Conservation (phyloP, 148 eudicot species). For the Rhododendron henanense region DNA sequence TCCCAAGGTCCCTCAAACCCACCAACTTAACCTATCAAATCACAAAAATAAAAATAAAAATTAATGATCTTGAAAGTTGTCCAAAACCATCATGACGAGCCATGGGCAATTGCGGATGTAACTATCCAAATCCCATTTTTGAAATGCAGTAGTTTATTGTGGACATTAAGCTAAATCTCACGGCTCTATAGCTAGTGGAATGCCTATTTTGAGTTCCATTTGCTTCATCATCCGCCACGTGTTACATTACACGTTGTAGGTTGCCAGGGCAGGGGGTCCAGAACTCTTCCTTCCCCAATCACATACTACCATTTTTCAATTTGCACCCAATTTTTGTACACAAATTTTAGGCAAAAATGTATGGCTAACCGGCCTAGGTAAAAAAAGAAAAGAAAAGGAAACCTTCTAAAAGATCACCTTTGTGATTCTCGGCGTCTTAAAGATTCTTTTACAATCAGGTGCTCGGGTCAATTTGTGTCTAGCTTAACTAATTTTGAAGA, state of each 20-base stretch:
- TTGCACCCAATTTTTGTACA: not conserved
- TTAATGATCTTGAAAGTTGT: not conserved
- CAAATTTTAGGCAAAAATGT: not conserved
- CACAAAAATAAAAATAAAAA: not conserved
- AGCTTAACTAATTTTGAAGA: too few relatives aligned
- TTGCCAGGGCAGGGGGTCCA: not conserved
- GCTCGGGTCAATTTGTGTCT: too few relatives aligned
- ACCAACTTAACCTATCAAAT: not conserved
- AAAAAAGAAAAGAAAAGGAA: too few relatives aligned
- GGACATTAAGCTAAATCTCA: not conserved
- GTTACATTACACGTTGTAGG: conserved; percentile 7
- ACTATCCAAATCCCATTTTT: not conserved
- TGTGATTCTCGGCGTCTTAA: too few relatives aligned
- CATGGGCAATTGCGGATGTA: conserved; percentile 1
- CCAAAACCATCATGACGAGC: not conserved
- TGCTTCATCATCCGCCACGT: conserved; percentile 10
- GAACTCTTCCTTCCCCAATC: not conserved
- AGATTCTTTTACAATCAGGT: too few relatives aligned
- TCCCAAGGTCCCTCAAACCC: too few relatives aligned
- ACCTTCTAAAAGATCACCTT: too few relatives aligned
- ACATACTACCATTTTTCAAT: not conserved
- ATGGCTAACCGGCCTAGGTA: not conserved
- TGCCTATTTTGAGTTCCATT: conserved; percentile 14
- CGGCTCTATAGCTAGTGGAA: conserved; percentile 8
- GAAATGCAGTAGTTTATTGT: conserved; percentile 2